phyloP scores from a whole-genome alignment of 176 grass and related monocot species.

The Oryza brachyantha region DNA sequence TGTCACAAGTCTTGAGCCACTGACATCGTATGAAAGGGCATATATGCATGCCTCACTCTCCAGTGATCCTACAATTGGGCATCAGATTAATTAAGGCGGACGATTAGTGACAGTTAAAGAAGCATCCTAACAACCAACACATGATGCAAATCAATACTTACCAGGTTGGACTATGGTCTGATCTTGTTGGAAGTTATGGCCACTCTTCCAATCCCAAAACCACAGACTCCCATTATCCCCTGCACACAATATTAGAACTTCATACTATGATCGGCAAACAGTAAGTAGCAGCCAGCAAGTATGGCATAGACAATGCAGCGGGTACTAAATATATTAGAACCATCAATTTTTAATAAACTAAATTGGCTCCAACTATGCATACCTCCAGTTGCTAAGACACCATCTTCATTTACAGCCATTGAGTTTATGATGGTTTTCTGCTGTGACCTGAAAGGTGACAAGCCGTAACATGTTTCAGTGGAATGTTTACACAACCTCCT shows the following conservation, averaged over 20 bases:
- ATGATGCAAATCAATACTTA: conserved; percentile 22
- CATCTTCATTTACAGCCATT: conserved; percentile 99
- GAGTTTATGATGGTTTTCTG: conserved; percentile 98
- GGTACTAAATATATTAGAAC: not conserved
- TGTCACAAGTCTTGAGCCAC: conserved; percentile 74
- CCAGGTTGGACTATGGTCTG: conserved; percentile 98
- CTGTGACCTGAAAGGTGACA: conserved; percentile 61
- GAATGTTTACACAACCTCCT: not conserved
- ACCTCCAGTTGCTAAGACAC: conserved; percentile 91
- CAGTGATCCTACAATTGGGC: conserved; percentile 62
- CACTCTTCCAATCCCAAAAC: conserved; percentile 99
- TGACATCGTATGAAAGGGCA: not conserved
- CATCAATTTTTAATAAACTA: not conserved
- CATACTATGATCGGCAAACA: not conserved
- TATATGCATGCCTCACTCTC: conserved; percentile 89
- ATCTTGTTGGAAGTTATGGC: conserved; percentile 94
- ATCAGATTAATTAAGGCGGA: not conserved
- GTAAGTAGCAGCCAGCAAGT: not conserved
- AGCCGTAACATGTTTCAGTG: conserved; percentile 12
- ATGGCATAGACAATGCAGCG: not conserved
- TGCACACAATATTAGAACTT: conserved; percentile 25
- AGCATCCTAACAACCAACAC: not conserved
- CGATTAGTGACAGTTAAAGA: not conserved
- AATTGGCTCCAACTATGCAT: conserved; percentile 4
- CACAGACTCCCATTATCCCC: conserved; percentile 99